Evolutionary conservation across 352 stramenopile species (phyloP).

Genomic region (Globisporangium solare): DNA sequence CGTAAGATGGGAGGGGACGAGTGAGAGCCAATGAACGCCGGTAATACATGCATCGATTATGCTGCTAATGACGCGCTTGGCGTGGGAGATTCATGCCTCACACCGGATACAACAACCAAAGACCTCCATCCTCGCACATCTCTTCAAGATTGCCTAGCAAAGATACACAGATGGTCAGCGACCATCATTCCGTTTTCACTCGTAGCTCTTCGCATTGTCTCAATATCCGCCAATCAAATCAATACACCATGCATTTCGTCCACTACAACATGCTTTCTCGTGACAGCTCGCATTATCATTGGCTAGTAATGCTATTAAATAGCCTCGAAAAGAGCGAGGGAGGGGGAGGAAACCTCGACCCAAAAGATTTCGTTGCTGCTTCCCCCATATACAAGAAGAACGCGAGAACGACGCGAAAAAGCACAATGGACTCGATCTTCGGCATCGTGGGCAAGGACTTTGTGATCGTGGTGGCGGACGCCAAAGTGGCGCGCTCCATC

Average conservation of each 20-base stretch:
- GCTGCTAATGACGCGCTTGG: no score
- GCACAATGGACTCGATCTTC: constrained; percentile 85
- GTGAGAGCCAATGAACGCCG: no score
- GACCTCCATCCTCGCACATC: no score
- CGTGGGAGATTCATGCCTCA: no score
- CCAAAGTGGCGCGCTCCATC: constrained; percentile 88
- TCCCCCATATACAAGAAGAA: constrained; percentile 2
- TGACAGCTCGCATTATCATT: background rate
- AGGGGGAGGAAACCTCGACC: background rate
- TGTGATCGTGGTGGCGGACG: constrained; percentile 88
- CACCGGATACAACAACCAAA: no score
- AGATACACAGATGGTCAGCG: background rate
- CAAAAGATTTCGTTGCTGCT: constrained; percentile 19
- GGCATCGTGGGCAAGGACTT: constrained; percentile 90
- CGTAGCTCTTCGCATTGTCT: background rate
- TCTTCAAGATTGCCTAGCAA: background rate
- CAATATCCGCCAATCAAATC: background rate
- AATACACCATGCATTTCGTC: background rate
- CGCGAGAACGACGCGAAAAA: constrained; percentile 10
- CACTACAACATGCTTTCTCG: background rate
- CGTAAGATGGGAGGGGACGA: no score
- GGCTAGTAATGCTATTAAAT: background rate
- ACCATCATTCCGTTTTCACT: background rate
- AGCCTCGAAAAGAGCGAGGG: background rate
- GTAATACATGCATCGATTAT: no score